Conservation (phyloP, 116 monocot species). For the Papilionanthe hybrid region DNA sequence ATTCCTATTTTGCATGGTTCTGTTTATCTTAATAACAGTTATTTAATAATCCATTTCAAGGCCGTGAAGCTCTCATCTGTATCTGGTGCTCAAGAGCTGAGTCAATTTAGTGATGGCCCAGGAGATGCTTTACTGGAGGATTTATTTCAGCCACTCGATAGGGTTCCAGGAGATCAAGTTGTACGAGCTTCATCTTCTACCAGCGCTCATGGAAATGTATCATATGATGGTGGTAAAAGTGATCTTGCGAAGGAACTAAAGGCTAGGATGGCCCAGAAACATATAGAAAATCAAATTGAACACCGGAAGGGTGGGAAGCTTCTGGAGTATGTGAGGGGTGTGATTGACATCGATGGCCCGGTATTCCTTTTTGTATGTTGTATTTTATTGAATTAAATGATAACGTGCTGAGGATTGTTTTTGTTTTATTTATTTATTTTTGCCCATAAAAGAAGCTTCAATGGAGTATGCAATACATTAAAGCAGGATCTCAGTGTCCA, state of each 20-base stretch:
- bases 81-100: conserved; percentile 44
- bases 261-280: conserved; percentile 69
- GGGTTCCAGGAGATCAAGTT: conserved; percentile 39
- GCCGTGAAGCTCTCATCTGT: conserved; percentile 35
- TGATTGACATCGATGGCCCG: conserved; percentile 56
- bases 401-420: not conserved
- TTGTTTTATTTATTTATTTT: not conserved
- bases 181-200: conserved; percentile 63
- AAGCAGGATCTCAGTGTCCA: conserved; percentile 2
- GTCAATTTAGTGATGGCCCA: conserved; percentile 85
- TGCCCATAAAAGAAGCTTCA: not conserved
- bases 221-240: conserved; percentile 44
- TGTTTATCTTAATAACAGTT: not conserved
- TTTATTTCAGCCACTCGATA: conserved; percentile 68
- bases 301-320: conserved; percentile 52
- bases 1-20: not conserved
- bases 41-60: conserved; percentile 19
- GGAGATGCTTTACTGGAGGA: conserved; percentile 86
- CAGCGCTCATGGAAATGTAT: conserved; percentile 30
- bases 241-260: conserved; percentile 72
- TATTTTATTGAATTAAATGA: conserved; percentile 1
- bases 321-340: conserved; percentile 58
- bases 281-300: conserved; percentile 47
- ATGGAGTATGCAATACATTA: not conserved
- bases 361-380: conserved; percentile 28